Conservation (phyloP, 164 flowering plant species). For the Liquidambar formosana region DNA sequence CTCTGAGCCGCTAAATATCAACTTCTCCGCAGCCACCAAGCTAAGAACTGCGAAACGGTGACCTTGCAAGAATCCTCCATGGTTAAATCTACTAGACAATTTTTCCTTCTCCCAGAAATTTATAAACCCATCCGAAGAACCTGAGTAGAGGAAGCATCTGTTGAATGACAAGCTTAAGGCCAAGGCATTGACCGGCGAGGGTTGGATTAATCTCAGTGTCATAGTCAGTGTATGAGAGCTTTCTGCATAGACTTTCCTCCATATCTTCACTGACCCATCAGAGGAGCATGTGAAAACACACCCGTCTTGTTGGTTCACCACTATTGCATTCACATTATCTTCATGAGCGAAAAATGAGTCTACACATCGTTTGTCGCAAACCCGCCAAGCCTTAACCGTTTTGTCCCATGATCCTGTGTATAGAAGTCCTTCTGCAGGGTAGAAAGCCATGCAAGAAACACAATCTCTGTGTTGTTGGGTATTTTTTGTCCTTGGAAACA, state of each 20-base stretch:
- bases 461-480: slow-evolving; percentile 34
- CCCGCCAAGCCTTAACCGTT: slow-evolving; percentile 40
- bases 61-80: slow-evolving; percentile 41
- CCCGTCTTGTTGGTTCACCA: slow-evolving; percentile 50
- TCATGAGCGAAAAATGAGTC: slow-evolving; percentile 48
- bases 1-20: slow-evolving; percentile 42
- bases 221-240: slow-evolving; percentile 48
- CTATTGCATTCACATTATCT: slow-evolving; percentile 31
- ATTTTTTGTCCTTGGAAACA: slow-evolving; percentile 18
- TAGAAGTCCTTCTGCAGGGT: slow-evolving; percentile 38
- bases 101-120: slow-evolving; percentile 49
- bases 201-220: slow-evolving; percentile 45
- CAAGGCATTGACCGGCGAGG: slow-evolving; percentile 43
- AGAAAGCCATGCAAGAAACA: slow-evolving; percentile 52
- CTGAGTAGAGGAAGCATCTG: slow-evolving; percentile 40
- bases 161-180: slow-evolving; percentile 25
- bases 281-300: slow-evolving; percentile 50
- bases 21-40: slow-evolving; percentile 23
- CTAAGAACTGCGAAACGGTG: slow-evolving; percentile 36
- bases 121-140: slow-evolving; percentile 42
- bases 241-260: slow-evolving; percentile 47
- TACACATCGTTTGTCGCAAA: slow-evolving; percentile 29
- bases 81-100: slow-evolving; percentile 24
- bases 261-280: slow-evolving; percentile 51
- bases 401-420: slow-evolving; percentile 52